Conservation (phyloP, 2,329 filamentous ascomycete species). For the Hansfordia pulvinata region DNA sequence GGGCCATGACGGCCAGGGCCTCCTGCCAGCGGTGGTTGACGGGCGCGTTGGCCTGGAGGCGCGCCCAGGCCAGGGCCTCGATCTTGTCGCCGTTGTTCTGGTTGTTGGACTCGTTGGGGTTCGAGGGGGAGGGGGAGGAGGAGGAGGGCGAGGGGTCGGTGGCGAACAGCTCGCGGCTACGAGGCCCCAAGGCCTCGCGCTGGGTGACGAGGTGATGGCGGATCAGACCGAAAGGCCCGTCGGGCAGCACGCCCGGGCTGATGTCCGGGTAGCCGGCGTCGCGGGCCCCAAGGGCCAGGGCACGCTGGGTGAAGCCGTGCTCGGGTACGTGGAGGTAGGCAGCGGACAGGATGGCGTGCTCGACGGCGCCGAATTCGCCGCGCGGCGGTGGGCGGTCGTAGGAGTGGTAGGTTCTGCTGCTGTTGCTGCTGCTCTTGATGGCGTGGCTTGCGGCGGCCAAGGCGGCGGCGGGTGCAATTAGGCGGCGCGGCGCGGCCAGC, state of each 20-base stretch:
- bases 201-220: conserved; percentile 61
- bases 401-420: conserved; percentile 50
- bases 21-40: conserved; percentile 76
- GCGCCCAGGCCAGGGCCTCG: conserved; percentile 58
- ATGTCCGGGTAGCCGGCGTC: conserved; percentile 81
- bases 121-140: conserved; percentile 36
- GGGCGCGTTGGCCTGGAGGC: conserved; percentile 60
- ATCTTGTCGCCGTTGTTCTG: too few species aligned
- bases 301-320: conserved; percentile 66
- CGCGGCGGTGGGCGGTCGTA: conserved; percentile 50
- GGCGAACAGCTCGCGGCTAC: conserved; percentile 23
- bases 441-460: conserved; percentile 1
- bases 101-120: too few species aligned
- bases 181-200: conserved; percentile 42
- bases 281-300: conserved; percentile 65
- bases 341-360: conserved; percentile 68
- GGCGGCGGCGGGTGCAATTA: conserved; percentile 2
- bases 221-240: conserved; percentile 71
- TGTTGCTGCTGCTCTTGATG: conserved; percentile 3
- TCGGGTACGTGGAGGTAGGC: conserved; percentile 65
- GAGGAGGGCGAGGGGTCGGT: too few species aligned
- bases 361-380: conserved; percentile 50
- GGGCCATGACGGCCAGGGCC: conserved; percentile 84
- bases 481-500: too few species aligned
- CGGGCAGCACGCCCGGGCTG: conserved; percentile 68